Conservation (phyloP, 2,329 filamentous ascomycete species). For the Rugonectria rugulosa region DNA sequence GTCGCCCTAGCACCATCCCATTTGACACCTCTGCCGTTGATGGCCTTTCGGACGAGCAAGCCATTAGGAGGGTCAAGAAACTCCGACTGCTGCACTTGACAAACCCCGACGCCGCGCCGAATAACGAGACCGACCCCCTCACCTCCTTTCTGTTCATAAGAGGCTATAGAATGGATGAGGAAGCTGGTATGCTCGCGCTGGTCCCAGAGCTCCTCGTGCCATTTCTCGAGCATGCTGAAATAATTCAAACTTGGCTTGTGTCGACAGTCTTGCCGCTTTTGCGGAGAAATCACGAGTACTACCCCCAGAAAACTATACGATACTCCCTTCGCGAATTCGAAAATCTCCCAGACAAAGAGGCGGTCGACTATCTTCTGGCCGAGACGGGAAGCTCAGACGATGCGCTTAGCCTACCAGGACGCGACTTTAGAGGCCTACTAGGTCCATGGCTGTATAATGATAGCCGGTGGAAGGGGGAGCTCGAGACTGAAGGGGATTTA, state of each 20-base stretch:
- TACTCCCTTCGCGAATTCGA: constrained; percentile 71
- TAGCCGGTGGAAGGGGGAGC: constrained; percentile 57
- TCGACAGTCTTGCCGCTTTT: constrained; percentile 74
- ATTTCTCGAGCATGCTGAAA: constrained; percentile 69
- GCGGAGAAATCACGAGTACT: constrained; percentile 74
- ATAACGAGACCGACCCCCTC: constrained; percentile 62
- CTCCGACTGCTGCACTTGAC: constrained; percentile 68
- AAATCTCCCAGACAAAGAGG: constrained; percentile 63
- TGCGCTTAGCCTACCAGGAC: constrained; percentile 55
- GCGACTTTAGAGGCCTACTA: constrained; percentile 73
- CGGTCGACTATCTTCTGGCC: constrained; percentile 68
- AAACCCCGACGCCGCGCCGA: constrained; percentile 55
- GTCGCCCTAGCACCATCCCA: constrained; percentile 49
- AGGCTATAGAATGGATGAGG: constrained; percentile 72
- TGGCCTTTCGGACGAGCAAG: constrained; percentile 67
- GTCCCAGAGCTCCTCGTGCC: constrained; percentile 72
- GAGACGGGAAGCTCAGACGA: constrained; percentile 56
- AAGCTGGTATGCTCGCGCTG: constrained; percentile 75
- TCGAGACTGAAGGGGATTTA: constrained; percentile 10
- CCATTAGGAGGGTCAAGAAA: constrained; percentile 68
- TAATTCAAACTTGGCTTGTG: constrained; percentile 72
- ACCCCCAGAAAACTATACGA: constrained; percentile 57
- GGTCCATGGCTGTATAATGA: constrained; percentile 78
- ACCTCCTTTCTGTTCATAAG: constrained; percentile 72
- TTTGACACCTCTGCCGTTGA: constrained; percentile 66